Conservation (phyloP, 805 yeast species). For the Monosporozyma yasuniensis region DNA sequence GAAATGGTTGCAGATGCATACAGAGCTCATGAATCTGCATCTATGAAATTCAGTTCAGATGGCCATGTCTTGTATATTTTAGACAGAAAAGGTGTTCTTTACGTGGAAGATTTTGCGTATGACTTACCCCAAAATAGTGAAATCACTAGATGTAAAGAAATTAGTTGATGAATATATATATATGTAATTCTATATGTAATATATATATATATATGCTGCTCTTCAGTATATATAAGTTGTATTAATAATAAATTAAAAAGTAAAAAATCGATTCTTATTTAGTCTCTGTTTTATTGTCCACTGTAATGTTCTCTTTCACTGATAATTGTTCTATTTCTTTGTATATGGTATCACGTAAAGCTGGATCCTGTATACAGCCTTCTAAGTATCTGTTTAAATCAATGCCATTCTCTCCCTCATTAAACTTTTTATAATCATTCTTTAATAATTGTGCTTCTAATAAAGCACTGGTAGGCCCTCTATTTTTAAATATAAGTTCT, state of each 20-base stretch:
- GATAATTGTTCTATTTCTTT: background rate
- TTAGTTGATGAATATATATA: constrained; percentile 13
- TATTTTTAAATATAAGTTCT: constrained; percentile 25
- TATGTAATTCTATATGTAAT: background rate
- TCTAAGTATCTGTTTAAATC: constrained; percentile 16
- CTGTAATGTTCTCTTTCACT: background rate
- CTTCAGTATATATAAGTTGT: background rate
- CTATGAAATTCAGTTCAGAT: constrained; percentile 63
- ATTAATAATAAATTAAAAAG: background rate
- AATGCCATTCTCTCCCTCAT: constrained; percentile 12
- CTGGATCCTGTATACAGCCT: constrained; percentile 13
- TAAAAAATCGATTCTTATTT: background rate
- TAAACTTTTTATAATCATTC: constrained; percentile 18
- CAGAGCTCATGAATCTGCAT: constrained; percentile 67
- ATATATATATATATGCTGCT: background rate
- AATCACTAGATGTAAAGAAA: constrained; percentile 57
- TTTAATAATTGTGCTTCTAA: constrained; percentile 27
- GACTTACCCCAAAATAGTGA: constrained; percentile 67
- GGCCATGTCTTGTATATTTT: constrained; percentile 71
- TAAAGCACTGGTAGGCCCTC: constrained; percentile 29
- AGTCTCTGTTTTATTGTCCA: background rate
- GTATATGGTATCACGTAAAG: constrained; percentile 8
- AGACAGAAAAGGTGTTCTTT: constrained; percentile 74
- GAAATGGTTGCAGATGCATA: constrained; percentile 75
- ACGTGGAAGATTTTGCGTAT: constrained; percentile 80